Base-by-base conservation (phyloP, 176 grass and related monocot species). In the Calamus simplicifolius region DNA sequence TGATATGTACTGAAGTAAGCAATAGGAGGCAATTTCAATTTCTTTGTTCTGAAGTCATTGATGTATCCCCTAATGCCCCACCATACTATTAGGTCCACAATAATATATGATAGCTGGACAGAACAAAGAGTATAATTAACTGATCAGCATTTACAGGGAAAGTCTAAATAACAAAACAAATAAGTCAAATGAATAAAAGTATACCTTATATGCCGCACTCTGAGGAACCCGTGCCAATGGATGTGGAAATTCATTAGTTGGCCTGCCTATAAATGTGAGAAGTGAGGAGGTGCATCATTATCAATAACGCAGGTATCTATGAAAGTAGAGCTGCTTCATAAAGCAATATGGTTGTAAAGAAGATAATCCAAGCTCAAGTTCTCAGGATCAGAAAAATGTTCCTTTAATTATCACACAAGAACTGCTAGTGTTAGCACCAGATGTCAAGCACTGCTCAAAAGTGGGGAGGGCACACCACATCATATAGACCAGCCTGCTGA, bases 1-100 rank as follows among this genome's bases (percentile, higher is more conserved):
- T 82, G 92, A 50, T 97, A 97, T 48, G 92, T 97, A 72, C 83
- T 91, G 78, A 97, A 97, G 69, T 97, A 97, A 71, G 92, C 92
- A 71, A 97, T 88, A 7, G 87, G 87, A 66, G 86, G 54, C 75
- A 97, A 78, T 48, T 88, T 91, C 62, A 97, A 82, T 69, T 88
- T 97, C 69, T 64, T 72, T 72, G 88, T 97, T 80, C 92, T 82
- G 75, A 97, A 91, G 25, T 97, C 81, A 80, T 97, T 97, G 71
- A 97, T 87, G 80, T 74, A 97, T 77, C 84, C 83, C 72, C 92
- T 90, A 54, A 89, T 88, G 57, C 92, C 92, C 92, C 92, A 97
- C 92, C 87, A 97, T 65, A 97, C 79, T 72, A 97, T 29, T 71
- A 91, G 62, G 74, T 97, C 92, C 69, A 97, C 69, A 69, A 88